These are phyloP conservation scores for Lonicera japonica DNA, from an alignment of 129 eudicot genomes.

Conservation along the genomic window DNA sequence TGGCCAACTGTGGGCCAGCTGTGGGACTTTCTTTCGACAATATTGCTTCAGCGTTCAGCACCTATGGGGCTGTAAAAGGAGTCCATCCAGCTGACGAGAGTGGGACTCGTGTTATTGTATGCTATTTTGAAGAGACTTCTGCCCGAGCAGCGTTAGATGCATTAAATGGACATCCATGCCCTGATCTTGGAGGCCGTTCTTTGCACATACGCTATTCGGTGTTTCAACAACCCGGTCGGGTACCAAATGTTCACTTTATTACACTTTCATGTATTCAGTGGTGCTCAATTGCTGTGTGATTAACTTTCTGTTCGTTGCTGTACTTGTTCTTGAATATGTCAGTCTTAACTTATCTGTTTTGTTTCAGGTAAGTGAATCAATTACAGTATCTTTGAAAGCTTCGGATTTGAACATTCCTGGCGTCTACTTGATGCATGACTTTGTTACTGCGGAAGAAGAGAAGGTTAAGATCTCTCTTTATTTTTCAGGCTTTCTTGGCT, in stretches of 20 bases:
- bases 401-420: conserved; percentile 81
- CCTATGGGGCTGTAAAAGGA: conserved; percentile 59
- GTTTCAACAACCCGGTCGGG: conserved; percentile 47
- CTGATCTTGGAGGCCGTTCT: conserved; percentile 66
- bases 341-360: conserved; percentile 21
- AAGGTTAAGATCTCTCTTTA: conserved; percentile 33
- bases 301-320: no score
- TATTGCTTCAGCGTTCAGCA: conserved; percentile 51
- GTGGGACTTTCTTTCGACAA: conserved; percentile 56
- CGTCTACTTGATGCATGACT: conserved; percentile 72
- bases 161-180: conserved; percentile 51
- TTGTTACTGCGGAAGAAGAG: conserved; percentile 68
- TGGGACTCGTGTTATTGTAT: conserved; percentile 86
- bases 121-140: conserved; percentile 42
- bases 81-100: conserved; percentile 83
- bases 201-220: conserved; percentile 84
- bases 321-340: no score
- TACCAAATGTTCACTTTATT: conserved; percentile 14
- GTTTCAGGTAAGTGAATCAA: conserved; percentile 39
- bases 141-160: conserved; percentile 63
- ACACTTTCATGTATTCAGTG: background rate
- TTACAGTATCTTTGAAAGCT: conserved; percentile 55
- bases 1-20: conserved; percentile 94
- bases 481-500: background rate
- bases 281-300: no score